Evolutionary conservation across 225 moss, liverwort and hornwort species (phyloP).

Genomic region (Rhytidiadelphus loreus): DNA sequence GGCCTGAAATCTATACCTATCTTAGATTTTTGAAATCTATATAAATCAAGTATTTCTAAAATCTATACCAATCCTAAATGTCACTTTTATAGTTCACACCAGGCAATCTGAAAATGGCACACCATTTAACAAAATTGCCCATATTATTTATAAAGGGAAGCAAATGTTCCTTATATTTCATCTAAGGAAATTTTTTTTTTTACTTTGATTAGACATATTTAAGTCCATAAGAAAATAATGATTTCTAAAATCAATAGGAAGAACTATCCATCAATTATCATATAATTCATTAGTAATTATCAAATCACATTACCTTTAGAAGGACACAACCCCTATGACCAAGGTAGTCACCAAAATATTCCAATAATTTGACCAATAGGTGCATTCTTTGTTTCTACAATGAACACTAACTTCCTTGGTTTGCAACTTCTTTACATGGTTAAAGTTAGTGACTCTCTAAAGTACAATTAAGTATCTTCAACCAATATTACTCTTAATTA

Average conservation of each 20-base stretch:
- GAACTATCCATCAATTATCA: not conserved
- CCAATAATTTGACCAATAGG: rapidly evolving
- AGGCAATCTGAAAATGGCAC: too few relatives aligned
- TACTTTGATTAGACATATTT: not conserved
- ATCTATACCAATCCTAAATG: too few relatives aligned
- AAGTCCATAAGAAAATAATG: not conserved
- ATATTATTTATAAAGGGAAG: too few relatives aligned
- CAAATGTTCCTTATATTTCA: not conserved
- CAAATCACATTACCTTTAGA: not conserved
- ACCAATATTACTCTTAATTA: not conserved
- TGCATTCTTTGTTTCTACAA: not conserved
- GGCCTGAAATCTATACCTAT: too few relatives aligned
- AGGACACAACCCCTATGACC: rapidly evolving
- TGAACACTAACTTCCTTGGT: rapidly evolving
- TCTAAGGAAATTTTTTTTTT: too few relatives aligned
- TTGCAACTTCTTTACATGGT: rapidly evolving
- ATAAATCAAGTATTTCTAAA: too few relatives aligned
- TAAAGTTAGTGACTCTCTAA: rapidly evolving
- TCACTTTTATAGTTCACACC: too few relatives aligned
- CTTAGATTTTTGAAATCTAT: too few relatives aligned
- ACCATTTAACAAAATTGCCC: too few relatives aligned
- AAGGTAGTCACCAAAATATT: not conserved
- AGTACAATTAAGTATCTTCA: not conserved
- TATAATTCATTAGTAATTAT: too few relatives aligned
- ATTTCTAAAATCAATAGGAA: not conserved